Evolutionary conservation across 140 eudicot species (phyloP), one percentile per base, ranked within the genome.

Genomic region (Stevia rebaudiana): DNA sequence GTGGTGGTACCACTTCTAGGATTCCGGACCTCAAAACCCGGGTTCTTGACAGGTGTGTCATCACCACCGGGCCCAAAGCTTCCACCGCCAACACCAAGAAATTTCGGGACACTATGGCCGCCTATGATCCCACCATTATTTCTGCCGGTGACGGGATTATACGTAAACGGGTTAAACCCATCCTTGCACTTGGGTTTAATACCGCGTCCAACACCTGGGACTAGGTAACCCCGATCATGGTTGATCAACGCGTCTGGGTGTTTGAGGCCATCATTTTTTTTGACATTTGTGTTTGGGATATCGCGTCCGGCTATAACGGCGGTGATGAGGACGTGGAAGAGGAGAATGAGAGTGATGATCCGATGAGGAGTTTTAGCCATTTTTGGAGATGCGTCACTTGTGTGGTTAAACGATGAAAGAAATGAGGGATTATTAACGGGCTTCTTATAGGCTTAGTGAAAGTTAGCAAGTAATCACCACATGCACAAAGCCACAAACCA

Each of bases 191-290:
- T 76, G 1, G 84, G 80, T 56, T 71, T 18, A 61, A 68, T 64
- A 47, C 61, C 69, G 3, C 89, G 76, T 6, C 89, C 89, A 4
- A 76, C 3, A 9, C 89, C 89, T 0, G 83, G 89, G 55, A 79
- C 46, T 2, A 75, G 72, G 51, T 78, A 76, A 3, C 79, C 78
- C 1, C 76, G 76, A 39, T 76, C 80, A 30, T 41, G 49, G 12
- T 11, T 18, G 28, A 63, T 22, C 35, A 76, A 52, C 9, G 67
- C 36, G 37, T 74, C 70, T 0, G 87, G 81, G 3, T 72, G 74
- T 57, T 67, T 75, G 12, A 33, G 22, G 3, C 6, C 64, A 17
- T 67, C 65, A 0, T n/a, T 15, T 9, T n/a, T 61, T 46, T 73
- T 39, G 62, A 61, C 40, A 53, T 40, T 58, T 9, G 16, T 19